Evolutionary conservation across 306 rosid genomes (phyloP).

Genomic region (Acacia melanoxylon): DNA sequence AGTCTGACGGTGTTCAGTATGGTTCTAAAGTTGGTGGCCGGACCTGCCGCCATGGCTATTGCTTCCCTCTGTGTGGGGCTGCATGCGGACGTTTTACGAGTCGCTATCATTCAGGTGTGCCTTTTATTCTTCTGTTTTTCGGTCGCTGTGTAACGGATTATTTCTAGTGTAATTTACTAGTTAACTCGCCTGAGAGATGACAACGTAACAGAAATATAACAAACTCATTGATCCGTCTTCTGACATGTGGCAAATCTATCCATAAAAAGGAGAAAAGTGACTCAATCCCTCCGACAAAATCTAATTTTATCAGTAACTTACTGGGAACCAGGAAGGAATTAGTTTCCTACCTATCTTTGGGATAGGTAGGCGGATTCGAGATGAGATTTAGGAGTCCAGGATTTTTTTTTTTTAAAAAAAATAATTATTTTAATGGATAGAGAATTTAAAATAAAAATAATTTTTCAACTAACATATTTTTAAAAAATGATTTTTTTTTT

Average conservation of each 20-base stretch:
- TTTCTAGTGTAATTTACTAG: too few species aligned
- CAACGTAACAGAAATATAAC: too few species aligned
- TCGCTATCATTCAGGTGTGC: conserved; percentile 80
- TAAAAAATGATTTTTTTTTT: too few species aligned
- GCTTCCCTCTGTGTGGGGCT: conserved; percentile 74
- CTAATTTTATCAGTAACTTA: too few species aligned
- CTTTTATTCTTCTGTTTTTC: background rate
- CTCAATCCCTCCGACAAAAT: background rate
- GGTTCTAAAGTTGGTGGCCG: conserved; percentile 85
- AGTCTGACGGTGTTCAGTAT: conserved; percentile 55
- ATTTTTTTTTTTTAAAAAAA: too few species aligned
- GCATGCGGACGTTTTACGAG: conserved; percentile 78
- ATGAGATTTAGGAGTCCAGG: too few species aligned
- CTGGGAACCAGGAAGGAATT: background rate
- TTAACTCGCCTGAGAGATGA: background rate
- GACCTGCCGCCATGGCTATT: conserved; percentile 93
- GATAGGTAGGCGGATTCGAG: too few species aligned
- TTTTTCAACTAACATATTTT: too few species aligned
- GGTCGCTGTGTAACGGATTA: background rate
- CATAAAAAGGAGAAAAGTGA: background rate
- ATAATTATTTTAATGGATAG: too few species aligned
- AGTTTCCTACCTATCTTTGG: too few species aligned
- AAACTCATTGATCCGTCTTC: background rate
- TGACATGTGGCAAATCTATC: background rate
- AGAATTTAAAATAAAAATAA: too few species aligned